Evolutionary conservation across 176 grass and related monocot species (phyloP), one percentile per base, ranked within the genome.

Genomic region (Avena sativa): DNA sequence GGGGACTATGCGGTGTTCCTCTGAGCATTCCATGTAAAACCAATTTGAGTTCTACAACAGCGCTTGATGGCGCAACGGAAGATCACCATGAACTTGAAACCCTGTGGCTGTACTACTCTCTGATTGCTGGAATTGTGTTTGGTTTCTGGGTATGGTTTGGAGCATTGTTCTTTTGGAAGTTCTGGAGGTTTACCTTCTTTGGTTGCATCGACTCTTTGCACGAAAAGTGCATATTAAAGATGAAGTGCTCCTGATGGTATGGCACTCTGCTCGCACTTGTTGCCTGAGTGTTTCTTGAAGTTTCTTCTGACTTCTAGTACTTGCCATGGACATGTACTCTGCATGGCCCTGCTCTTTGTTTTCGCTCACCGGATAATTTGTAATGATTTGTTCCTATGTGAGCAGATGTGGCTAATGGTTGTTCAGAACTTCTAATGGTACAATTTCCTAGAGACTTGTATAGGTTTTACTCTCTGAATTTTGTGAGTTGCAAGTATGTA

Each of bases 1-100:
- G 2, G 43, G 79, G 59, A 5, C 79, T 87, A 0, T 82, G 86
- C 56, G 86, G 86, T 11, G n/a, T 46, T 40, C 34, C n/a, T n/a
- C 19, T 82, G 32, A 56, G 30, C 17, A 60, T 71, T 48, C n/a
- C 23, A 30, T 75, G 72, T 28, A 75, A 23, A 75, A 2, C 15
- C 14, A 12, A 20, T 50, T 48, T 43, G n/a, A 46, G 68, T 19
- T 40, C 68, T 8, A 11, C 36, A 11, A 44, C 36, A 17, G 8
- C 15, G 4, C 36, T 40, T 2, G 36, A 71, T 44, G 36, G 9
- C 17, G 9, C 17, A 71, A 70, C 38, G 14, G 34, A 70, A 70
- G 6, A 70, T 70, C 34, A 70, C 8, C 6, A 70, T 38, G 16
- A 20, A 38, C 61, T 64, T 64, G 61, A 64, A 64, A 47, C 44